phyloP scores from a whole-genome alignment of 169 alveolate species.

The Plasmodium relictum region DNA sequence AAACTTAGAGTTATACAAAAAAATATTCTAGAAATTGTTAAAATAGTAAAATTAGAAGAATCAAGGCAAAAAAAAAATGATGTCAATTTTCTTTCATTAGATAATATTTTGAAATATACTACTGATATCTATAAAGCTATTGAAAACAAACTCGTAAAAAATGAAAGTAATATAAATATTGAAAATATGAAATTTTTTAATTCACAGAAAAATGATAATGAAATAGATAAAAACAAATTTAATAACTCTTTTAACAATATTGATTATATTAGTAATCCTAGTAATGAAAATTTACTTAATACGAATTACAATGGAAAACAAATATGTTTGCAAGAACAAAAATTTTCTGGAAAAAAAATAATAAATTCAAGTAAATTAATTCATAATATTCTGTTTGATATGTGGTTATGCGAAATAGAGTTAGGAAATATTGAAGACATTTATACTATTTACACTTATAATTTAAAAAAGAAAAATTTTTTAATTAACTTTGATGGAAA shows the following conservation, averaged over 20 bases:
- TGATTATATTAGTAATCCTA: background rate
- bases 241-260: background rate
- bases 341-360: background rate
- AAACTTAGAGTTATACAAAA: conserved; percentile 28
- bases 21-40: conserved; percentile 35
- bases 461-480: conserved; percentile 3
- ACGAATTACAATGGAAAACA: background rate
- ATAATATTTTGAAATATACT: conserved; percentile 28
- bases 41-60: background rate
- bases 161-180: background rate
- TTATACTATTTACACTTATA: conserved; percentile 18
- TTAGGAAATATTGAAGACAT: conserved; percentile 59
- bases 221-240: background rate
- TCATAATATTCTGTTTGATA: conserved; percentile 33
- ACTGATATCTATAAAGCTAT: conserved; percentile 10
- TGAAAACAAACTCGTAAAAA: conserved; percentile 16
- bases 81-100: conserved; percentile 19
- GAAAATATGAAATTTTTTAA: background rate
- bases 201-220: background rate
- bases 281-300: background rate
- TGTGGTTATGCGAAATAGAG: conserved; percentile 70
- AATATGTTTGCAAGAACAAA: background rate
- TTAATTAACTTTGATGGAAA: conserved; percentile 12
- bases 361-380: conserved; percentile 4
- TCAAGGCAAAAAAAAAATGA: background rate